These are phyloP conservation scores for Odontarrhena argentea DNA, from an alignment of 345 rosid genomes.

Conservation along the genomic window DNA sequence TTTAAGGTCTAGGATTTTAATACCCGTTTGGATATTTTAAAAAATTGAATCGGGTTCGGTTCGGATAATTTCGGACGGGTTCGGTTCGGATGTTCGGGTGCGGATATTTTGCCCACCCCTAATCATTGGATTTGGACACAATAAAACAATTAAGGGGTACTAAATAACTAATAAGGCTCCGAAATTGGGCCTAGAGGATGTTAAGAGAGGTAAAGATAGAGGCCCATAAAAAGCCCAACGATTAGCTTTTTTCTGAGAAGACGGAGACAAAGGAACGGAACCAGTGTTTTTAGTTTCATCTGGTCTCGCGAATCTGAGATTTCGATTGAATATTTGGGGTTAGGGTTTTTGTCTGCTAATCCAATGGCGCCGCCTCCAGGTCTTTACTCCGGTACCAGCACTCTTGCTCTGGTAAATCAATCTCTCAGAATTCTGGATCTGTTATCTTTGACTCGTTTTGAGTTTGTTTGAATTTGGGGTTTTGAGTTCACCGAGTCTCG, in stretches of 20 bases:
- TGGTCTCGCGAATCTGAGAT: slow-evolving; percentile 35
- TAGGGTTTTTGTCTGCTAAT: slow-evolving; percentile 37
- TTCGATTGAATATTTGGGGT: slow-evolving; percentile 35
- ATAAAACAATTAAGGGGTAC: too few relatives aligned
- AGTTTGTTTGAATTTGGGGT: slow-evolving; percentile 7
- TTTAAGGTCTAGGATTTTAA: too few relatives aligned
- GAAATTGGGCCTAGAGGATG: background rate
- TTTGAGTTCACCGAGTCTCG: slow-evolving; percentile 12
- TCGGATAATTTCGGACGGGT: too few relatives aligned
- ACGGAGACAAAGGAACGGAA: slow-evolving; percentile 11
- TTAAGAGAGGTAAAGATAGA: background rate
- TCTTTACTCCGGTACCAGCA: slow-evolving; percentile 80
- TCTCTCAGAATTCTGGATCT: slow-evolving; percentile 29
- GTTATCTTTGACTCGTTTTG: slow-evolving; percentile 19
- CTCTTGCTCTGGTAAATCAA: slow-evolving; percentile 63
- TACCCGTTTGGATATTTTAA: too few relatives aligned
- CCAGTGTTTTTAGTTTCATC: background rate
- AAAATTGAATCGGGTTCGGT: too few relatives aligned
- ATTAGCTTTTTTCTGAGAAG: background rate
- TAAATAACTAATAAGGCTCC: background rate
- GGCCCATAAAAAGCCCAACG: slow-evolving; percentile 28
- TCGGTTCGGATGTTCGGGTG: too few relatives aligned
- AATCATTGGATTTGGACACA: too few relatives aligned
- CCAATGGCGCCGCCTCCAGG: slow-evolving; percentile 70
- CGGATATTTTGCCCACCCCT: too few relatives aligned